Evolutionary conservation across 768 basidiomycete species (phyloP), one percentile per base, ranked within the genome.

Genomic region (Cystofilobasidium capitatum): DNA sequence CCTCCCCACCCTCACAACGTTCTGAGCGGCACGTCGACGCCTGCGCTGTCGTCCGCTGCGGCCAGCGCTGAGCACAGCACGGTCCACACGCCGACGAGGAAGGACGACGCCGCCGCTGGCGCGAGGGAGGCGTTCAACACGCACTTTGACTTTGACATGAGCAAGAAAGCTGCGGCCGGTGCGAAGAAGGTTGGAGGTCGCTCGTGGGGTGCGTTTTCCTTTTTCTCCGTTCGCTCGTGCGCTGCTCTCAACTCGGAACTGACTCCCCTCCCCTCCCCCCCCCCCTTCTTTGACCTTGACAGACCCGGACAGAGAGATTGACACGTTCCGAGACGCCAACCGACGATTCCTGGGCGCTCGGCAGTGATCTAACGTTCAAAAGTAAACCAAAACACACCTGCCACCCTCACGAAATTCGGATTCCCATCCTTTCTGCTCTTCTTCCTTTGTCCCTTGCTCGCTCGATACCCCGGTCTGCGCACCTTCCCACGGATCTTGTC

Each of bases 301-400:
- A 55, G 51, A 55, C 31, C 51, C 29, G 7, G 51, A 33, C 16
- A 26, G 51, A 17, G 51, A 55, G 29, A 31, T 55, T 31, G 51
- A 55, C 51, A 16, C 51, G 12, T 55, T 55, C 51, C 51, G 51
- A 26, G 51, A 55, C 29, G 17, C 17, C 14, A 55, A 26, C 14
- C 26, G 51, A 13, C 51, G 51, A 26, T 55, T 55, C 51, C 51
- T 55, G 29, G 51, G 51, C 51, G 51, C 51, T 8, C 31, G n/a
- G n/a, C n/a, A n/a, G n/a, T n/a, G n/a, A n/a, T n/a, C n/a, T n/a
- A n/a, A n/a, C n/a, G n/a, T n/a, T n/a, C n/a, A n/a, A n/a, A n/a
- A n/a, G n/a, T n/a, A n/a, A n/a, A n/a, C n/a, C n/a, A n/a, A n/a
- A n/a, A n/a, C n/a, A n/a, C n/a, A n/a, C n/a, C n/a, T n/a, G n/a